phyloP scores from a whole-genome alignment of 2,329 filamentous ascomycete genomes.

The Pestalotiopsis sp. region DNA sequence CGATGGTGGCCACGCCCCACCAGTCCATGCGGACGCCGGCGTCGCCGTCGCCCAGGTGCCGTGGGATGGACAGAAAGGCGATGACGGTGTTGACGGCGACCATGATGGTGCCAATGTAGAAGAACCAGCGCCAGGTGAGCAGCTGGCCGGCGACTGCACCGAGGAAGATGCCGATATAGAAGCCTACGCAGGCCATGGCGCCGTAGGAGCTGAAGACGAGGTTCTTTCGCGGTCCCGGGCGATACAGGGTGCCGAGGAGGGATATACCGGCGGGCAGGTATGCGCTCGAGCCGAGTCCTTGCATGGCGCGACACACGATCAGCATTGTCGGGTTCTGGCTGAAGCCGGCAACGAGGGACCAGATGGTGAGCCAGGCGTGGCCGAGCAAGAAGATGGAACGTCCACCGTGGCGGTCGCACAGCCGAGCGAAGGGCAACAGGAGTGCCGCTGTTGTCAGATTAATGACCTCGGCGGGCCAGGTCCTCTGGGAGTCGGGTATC shows the following conservation, averaged over 20 bases:
- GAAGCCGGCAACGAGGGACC: slow-evolving; percentile 73
- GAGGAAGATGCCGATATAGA: slow-evolving; percentile 66
- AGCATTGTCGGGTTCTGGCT: slow-evolving; percentile 70
- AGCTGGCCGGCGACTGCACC: slow-evolving; percentile 65
- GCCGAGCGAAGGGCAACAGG: slow-evolving; percentile 65
- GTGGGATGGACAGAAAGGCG: slow-evolving; percentile 32
- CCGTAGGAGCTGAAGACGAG: slow-evolving; percentile 63
- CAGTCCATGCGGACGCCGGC: slow-evolving; percentile 68
- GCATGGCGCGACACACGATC: slow-evolving; percentile 73
- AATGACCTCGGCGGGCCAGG: slow-evolving; percentile 66
- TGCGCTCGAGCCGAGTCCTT: slow-evolving; percentile 74
- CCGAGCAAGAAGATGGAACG: slow-evolving; percentile 63
- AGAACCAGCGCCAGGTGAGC: slow-evolving; percentile 67
- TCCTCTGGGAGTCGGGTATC: slow-evolving; percentile 64
- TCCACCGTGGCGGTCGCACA: slow-evolving; percentile 66
- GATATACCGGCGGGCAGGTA: slow-evolving; percentile 72
- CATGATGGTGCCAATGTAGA: slow-evolving; percentile 62
- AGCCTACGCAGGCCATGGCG: slow-evolving; percentile 56
- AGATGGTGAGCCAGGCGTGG: slow-evolving; percentile 66
- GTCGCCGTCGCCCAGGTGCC: slow-evolving; percentile 25
- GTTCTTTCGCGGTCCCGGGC: slow-evolving; percentile 71
- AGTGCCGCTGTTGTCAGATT: slow-evolving; percentile 58
- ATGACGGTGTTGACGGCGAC: slow-evolving; percentile 26
- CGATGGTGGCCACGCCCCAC: slow-evolving; percentile 62
- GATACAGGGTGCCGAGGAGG: slow-evolving; percentile 66